Evolutionary conservation across 225 moss, liverwort and hornwort genomes (phyloP).

Genomic region (Physcomitrellopsis africana): DNA sequence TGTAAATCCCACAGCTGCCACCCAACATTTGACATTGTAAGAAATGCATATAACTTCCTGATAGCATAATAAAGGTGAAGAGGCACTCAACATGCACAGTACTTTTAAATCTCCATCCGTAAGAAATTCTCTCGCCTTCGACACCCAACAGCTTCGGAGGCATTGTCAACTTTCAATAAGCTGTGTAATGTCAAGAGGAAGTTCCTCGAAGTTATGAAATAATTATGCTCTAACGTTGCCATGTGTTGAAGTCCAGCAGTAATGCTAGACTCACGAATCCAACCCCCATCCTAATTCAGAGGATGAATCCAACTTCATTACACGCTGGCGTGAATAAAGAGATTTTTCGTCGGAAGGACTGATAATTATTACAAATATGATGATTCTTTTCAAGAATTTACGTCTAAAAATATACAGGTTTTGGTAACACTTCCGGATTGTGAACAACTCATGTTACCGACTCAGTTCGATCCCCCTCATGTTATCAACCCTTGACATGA

Average conservation of each 20-base stretch:
- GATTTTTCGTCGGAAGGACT: too few species aligned
- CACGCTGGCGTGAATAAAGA: too few species aligned
- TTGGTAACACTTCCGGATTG: not conserved
- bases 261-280: too few species aligned
- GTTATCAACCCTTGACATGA: not conserved
- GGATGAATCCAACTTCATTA: too few species aligned
- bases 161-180: too few species aligned
- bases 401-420: not conserved
- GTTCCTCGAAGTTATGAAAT: too few species aligned
- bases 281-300: too few species aligned
- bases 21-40: conserved; percentile 1
- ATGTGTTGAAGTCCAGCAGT: too few species aligned
- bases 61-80: conserved; percentile 1
- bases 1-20: conserved; percentile 94
- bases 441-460: not conserved
- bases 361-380: too few species aligned
- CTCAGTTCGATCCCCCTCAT: not conserved
- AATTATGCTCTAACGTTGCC: too few species aligned
- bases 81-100: not conserved
- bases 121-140: not conserved
- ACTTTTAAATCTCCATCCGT: not conserved
- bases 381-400: too few species aligned
- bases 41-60: not conserved
- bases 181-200: too few species aligned
- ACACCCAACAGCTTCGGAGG: not conserved